Percentiles rank a stretch among this genome's conserved stretches.
Evolutionary conservation across 768 basidiomycete genomes (phyloP).

Genomic region (Pseudohyphozyma bogoriensis): DNA sequence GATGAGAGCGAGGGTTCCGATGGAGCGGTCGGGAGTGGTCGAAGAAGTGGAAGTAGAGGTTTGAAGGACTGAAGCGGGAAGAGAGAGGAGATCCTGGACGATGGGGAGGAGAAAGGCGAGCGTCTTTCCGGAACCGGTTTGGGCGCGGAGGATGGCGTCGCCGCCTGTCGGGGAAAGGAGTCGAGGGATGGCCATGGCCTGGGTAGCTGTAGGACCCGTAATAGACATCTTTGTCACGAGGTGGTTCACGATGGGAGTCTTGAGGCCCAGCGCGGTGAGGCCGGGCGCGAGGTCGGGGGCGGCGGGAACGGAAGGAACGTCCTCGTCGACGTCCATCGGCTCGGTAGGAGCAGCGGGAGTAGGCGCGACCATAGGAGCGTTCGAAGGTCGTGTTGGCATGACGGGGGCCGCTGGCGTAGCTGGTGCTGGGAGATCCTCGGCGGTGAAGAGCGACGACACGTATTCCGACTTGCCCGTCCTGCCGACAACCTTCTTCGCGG

Average conservation of each 20-base stretch:
- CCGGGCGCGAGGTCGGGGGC: slow-evolving; percentile 48
- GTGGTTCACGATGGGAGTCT: slow-evolving; percentile 68
- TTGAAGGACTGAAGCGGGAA: slow-evolving; percentile 36
- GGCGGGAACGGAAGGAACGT: background rate
- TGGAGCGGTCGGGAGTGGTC: slow-evolving; percentile 89
- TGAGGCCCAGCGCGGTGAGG: slow-evolving; percentile 71
- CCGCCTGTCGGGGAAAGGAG: slow-evolving; percentile 44
- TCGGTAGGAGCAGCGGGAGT: no score
- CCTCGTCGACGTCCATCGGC: background rate
- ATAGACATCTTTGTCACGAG: slow-evolving; percentile 71
- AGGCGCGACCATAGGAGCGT: slow-evolving; percentile 62
- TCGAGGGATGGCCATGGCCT: slow-evolving; percentile 58
- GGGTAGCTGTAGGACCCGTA: slow-evolving; percentile 77
- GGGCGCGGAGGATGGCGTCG: slow-evolving; percentile 71
- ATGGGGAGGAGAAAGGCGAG: slow-evolving; percentile 87
- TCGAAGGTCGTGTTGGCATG: slow-evolving; percentile 51
- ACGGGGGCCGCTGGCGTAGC: slow-evolving; percentile 33
- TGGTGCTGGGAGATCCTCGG: slow-evolving; percentile 38
- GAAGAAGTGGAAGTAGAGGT: no score
- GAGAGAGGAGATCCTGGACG: slow-evolving; percentile 82
- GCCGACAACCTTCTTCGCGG: slow-evolving; percentile 5
- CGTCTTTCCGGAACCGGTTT: slow-evolving; percentile 95
- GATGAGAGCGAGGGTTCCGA: slow-evolving; percentile 88
- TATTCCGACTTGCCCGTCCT: slow-evolving; percentile 40
- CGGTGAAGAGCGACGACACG: slow-evolving; percentile 78